Conservation (phyloP, 176 grass and related monocot genomes). For the Carex littledalei region DNA sequence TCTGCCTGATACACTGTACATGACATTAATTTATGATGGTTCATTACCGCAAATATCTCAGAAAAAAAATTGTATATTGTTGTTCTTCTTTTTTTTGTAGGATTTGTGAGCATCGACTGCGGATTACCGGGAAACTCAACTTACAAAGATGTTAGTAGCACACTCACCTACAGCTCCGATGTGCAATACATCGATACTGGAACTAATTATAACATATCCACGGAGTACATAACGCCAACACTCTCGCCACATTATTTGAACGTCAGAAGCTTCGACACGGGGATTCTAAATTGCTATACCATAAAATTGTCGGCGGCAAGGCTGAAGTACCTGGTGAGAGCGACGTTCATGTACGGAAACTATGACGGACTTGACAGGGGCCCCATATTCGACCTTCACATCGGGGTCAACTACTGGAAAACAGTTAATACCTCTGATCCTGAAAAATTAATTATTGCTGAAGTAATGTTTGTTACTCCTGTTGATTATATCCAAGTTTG, state of each 20-base stretch:
- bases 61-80: background rate
- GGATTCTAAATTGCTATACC: conserved; percentile 1
- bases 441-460: background rate
- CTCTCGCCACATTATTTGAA: background rate
- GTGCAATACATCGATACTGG: conserved; percentile 41
- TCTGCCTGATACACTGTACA: no score
- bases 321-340: conserved; percentile 18
- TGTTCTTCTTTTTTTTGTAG: background rate
- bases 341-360: conserved; percentile 13
- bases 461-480: conserved; percentile 22
- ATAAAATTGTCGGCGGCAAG: background rate
- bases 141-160: background rate
- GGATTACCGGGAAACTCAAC: background rate
- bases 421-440: conserved; percentile 30
- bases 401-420: conserved; percentile 34
- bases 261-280: conserved; percentile 47
- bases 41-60: background rate
- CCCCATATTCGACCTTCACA: conserved; percentile 13
- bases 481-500: conserved; percentile 40
- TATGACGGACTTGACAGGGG: background rate
- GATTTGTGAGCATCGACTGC: conserved; percentile 55
- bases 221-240: background rate
- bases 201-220: conserved; percentile 29
- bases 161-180: conserved; percentile 7
- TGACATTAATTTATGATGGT: no score